A percentile compares a stretch with the other conserved stretches of the same genome.
These are phyloP conservation scores for Deinandra increscens DNA, from an alignment of 129 eudicot species.

Conservation along the genomic window DNA sequence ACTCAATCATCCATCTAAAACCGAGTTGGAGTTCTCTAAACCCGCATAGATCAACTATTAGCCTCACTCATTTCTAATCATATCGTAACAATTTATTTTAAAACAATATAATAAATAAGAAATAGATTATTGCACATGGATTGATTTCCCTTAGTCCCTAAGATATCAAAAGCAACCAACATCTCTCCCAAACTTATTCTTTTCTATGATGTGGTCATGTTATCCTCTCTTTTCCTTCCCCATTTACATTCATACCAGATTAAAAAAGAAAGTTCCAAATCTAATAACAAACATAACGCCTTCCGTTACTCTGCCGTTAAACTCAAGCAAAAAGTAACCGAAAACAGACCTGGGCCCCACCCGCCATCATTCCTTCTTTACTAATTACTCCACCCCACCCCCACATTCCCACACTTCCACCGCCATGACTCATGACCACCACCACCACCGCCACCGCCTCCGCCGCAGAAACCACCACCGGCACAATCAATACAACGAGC, in stretches of 20 bases:
- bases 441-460: slow-evolving; percentile 5
- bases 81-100: too few species aligned
- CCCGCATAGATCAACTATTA: too few species aligned
- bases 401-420: not conserved
- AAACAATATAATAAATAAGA: not conserved
- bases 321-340: not conserved
- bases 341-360: not conserved
- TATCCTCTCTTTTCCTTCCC: too few species aligned
- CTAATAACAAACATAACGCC: too few species aligned
- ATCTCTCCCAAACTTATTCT: not conserved
- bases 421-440: slow-evolving; percentile 10
- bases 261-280: too few species aligned
- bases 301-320: not conserved
- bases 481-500: not conserved
- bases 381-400: not conserved
- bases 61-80: too few species aligned
- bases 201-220: too few species aligned
- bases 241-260: too few species aligned
- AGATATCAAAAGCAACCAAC: slow-evolving; percentile 16
- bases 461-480: not conserved
- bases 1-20: too few species aligned
- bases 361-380: not conserved
- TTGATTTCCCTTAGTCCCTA: slow-evolving; percentile 33
- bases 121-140: slow-evolving; percentile 19
- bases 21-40: too few species aligned